Percentiles rank a stretch among this genome's conserved stretches.
Evolutionary conservation across 148 eudicot genomes (phyloP).

Genomic region (Camellia japonica): DNA sequence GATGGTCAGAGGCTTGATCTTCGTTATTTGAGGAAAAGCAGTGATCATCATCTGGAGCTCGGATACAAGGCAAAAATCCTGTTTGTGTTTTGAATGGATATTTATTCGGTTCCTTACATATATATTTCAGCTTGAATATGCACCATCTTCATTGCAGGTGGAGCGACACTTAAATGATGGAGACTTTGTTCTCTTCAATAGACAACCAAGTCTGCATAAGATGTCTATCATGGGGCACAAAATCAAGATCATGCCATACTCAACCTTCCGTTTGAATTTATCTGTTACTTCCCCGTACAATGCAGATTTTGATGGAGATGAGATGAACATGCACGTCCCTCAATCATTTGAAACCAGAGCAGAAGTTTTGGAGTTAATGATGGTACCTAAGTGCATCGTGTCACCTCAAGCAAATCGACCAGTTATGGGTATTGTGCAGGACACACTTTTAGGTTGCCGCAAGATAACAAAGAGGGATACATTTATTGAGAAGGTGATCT

Average conservation of each 20-base stretch:
- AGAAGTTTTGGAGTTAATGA: slow-evolving; percentile 95
- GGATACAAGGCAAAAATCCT: slow-evolving; percentile 73
- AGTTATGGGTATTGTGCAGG: slow-evolving; percentile 99
- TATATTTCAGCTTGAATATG: neutral
- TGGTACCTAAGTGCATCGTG: slow-evolving; percentile 98
- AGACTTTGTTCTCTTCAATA: slow-evolving; percentile 92
- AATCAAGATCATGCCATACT: slow-evolving; percentile 97
- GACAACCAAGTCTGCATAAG: slow-evolving; percentile 98
- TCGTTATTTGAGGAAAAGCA: slow-evolving; percentile 92
- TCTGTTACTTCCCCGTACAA: slow-evolving; percentile 98
- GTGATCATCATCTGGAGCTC: slow-evolving; percentile 96
- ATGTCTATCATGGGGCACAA: slow-evolving; percentile 99
- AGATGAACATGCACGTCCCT: slow-evolving; percentile 99
- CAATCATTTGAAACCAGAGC: slow-evolving; percentile 99
- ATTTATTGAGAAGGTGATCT: slow-evolving; percentile 81
- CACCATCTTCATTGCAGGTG: slow-evolving; percentile 50
- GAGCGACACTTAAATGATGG: slow-evolving; percentile 96
- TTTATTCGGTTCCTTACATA: neutral
- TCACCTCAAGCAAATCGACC: slow-evolving; percentile 96
- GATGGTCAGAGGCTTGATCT: slow-evolving; percentile 99
- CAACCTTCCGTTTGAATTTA: slow-evolving; percentile 87
- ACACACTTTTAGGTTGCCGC: slow-evolving; percentile 94
- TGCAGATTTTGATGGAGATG: slow-evolving; percentile 99
- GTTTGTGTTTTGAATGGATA: neutral
- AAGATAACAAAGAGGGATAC: slow-evolving; percentile 97